A percentile compares a stretch with the other conserved stretches of the same genome.
Conservation (phyloP, 129 eudicot species). For the Helichrysum umbraculigerum region DNA sequence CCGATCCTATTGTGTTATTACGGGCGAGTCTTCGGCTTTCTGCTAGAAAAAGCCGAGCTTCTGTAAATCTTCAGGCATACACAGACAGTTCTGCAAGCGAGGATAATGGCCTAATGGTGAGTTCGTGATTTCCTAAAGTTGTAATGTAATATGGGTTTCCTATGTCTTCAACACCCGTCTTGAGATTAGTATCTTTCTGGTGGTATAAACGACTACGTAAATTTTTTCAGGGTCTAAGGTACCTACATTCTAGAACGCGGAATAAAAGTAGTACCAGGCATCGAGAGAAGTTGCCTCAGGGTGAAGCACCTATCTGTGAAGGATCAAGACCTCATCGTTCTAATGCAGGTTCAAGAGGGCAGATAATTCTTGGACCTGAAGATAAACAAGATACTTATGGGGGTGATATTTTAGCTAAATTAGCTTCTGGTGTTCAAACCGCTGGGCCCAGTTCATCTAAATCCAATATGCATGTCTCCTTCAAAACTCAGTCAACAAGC, state of each 20-base stretch:
- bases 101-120: constrained; percentile 82
- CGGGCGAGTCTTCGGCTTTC: constrained; percentile 90
- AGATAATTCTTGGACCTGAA: constrained; percentile 39
- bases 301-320: constrained; percentile 39
- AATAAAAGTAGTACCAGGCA: constrained; percentile 15
- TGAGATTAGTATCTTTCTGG: not conserved
- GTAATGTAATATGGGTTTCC: constrained; percentile 10
- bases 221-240: constrained; percentile 48
- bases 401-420: constrained; percentile 49
- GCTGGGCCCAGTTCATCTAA: constrained; percentile 87
- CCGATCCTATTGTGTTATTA: constrained; percentile 25
- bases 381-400: constrained; percentile 67
- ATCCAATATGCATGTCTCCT: too few species aligned
- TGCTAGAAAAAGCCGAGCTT: constrained; percentile 77
- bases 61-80: constrained; percentile 40
- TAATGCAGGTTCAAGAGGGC: constrained; percentile 45
- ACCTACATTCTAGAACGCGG: constrained; percentile 5
- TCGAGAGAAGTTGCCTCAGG: constrained; percentile 55
- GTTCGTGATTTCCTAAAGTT: constrained; percentile 23
- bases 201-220: not conserved
- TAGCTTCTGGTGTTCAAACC: constrained; percentile 43
- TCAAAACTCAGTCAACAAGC: too few species aligned
- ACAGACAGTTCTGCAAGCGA: constrained; percentile 76
- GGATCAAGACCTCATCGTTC: constrained; percentile 61
- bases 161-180: not conserved